Base-by-base conservation (phyloP, 805 yeast genomes). In the Ogataea naganishii region DNA sequence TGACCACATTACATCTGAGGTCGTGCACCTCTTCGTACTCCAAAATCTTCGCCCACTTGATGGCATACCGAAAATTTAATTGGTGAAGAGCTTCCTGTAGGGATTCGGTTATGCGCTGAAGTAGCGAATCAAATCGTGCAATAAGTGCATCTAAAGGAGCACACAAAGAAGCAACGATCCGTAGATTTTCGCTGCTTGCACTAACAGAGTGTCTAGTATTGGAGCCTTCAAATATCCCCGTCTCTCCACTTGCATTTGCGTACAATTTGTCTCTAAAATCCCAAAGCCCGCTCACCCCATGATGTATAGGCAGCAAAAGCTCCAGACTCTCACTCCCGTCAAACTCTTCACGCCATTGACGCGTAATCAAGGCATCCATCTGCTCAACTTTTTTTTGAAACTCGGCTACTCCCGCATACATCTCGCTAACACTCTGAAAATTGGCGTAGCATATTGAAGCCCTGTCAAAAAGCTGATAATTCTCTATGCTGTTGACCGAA, bases 1-100 rank as follows among this genome's bases (percentile, higher is more conserved):
- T 39, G 30, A 46, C 41, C 16, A 49, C 45, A 33, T 58, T 46
- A 28, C 53, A 53, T 30, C 77, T 75, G 36, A 75, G 52, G 46
- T 92, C 98, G 46, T 83, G 85, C 18, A 69, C 62, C 40, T 80
- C 83, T 53, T 92, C 98, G 39, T 61, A 66, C 39, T 86, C 94
- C 24, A 92, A 64, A 12, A 92, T 71, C 40, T 84, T 81, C 24
- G 85, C 75, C 27, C 81, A 51, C 31, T 88, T 73, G 21, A 77
- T 75, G 1, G 83, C 75, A 39, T 86, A 60, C 19, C 79, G 73
- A 19, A 58, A 54, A 47, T 88, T 84, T 0, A 74, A 80, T 13
- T 70, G 75, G 32, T 81, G 76, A 5, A 81, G 65, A 13, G 80
- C 67, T 51, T 86, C 96, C 7, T 85, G 72, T 21, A 85, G 44